Base-by-base conservation (phyloP, 495 filamentous ascomycete genomes). In the Haplographium delicatum region DNA sequence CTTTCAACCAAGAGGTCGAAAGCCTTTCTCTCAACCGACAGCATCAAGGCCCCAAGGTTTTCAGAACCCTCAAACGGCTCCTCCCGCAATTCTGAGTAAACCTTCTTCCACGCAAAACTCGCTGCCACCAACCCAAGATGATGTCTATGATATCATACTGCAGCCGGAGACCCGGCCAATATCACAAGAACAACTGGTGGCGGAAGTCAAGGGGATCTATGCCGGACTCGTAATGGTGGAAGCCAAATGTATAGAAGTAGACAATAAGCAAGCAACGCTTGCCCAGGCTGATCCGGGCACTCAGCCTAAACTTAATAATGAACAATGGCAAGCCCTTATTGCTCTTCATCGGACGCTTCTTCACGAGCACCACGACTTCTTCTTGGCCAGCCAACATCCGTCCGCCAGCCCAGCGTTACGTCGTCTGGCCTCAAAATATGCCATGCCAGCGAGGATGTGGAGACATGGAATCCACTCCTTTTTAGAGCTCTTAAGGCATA, bases 401-500 rank as follows among this genome's bases (percentile, higher is more conserved):
- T 78, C 77, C 0, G 84, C 86, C 0, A 81, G 70, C 39, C 70
- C 70, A 1, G 75, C 76, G 2, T 51, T 91, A 2, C 61, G 75
- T 45, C 63, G 70, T 5, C 56, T 90, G 1, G 80, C 86, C 0
- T 69, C 76, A 4, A 85, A 85, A 49, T 89, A 90, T 51, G 76
- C 76, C 1, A 90, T 94, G 85, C 86, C 88, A 0, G 84, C 83
- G 3, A 68, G 88, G 2, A 88, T 95, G 82, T 95, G 89, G 89
- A 73, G 83, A 11, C 82, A 91, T 60, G 88, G 83, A 0, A 91
- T 95, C 19, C 83, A 91, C 48, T 78, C 78, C 1, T 89, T 89
- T 56, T 66, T 94, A 3, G 88, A 91, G 51, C 63, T 91, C 1
- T 61, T 94, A 6, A 73, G 86, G 11, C 76, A 83, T 50, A 74